phyloP scores from a whole-genome alignment of 2,329 filamentous ascomycete species.

The Fusarium subtropicale region DNA sequence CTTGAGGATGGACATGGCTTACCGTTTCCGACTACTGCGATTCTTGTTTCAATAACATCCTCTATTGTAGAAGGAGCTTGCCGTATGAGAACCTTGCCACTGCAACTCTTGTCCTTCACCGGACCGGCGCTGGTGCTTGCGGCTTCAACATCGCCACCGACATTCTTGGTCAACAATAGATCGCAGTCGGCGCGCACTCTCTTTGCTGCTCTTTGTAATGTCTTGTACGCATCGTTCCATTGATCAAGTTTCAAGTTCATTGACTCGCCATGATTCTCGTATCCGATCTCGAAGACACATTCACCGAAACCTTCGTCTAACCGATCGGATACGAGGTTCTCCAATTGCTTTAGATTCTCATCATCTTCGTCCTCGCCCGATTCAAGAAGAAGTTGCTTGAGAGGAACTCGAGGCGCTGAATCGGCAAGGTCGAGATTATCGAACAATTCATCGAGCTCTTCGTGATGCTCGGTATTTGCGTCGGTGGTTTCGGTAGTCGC shows the following conservation, averaged over 20 bases:
- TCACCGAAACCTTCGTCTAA: slow-evolving; percentile 89
- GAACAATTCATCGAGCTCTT: slow-evolving; percentile 92
- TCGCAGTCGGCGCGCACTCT: slow-evolving; percentile 78
- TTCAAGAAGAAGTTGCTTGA: slow-evolving; percentile 82
- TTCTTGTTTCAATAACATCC: slow-evolving; percentile 92
- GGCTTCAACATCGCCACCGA: slow-evolving; percentile 81
- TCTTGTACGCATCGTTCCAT: slow-evolving; percentile 78
- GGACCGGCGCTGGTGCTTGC: slow-evolving; percentile 63
- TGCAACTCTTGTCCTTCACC: slow-evolving; percentile 77
- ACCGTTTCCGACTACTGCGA: slow-evolving; percentile 97
- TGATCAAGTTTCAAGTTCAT: slow-evolving; percentile 81
- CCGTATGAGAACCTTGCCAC: slow-evolving; percentile 88
- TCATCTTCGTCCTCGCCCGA: slow-evolving; percentile 62
- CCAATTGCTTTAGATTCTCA: slow-evolving; percentile 68
- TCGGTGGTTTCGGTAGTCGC: slow-evolving; percentile 48
- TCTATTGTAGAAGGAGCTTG: slow-evolving; percentile 79
- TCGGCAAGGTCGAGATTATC: slow-evolving; percentile 88
- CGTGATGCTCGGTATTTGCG: slow-evolving; percentile 66
- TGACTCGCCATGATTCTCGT: slow-evolving; percentile 88
- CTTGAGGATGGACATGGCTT: slow-evolving; percentile 40
- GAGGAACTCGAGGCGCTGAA: slow-evolving; percentile 70
- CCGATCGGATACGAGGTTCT: slow-evolving; percentile 73
- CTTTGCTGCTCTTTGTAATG: slow-evolving; percentile 74
- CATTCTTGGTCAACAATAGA: slow-evolving; percentile 88
- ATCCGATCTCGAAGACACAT: slow-evolving; percentile 89